Evolutionary conservation across 805 yeast species (phyloP), one percentile per base, ranked within the genome.

Genomic region (Candida sakaeoensis): DNA sequence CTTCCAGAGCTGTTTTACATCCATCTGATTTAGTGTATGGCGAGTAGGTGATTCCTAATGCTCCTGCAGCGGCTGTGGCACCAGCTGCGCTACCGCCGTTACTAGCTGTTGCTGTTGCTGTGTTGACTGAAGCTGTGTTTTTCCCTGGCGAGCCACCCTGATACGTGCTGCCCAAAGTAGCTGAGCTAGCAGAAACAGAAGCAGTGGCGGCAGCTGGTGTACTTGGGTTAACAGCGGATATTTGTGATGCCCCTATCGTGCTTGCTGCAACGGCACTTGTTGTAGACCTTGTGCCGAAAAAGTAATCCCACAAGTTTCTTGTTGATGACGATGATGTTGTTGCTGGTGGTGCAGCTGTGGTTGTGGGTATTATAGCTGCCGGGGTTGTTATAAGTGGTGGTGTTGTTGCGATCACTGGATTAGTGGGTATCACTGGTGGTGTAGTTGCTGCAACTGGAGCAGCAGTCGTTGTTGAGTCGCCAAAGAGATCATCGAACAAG

Each of bases 21-120:
- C 65, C 63, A 61, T 90, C 91, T 44, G 72, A 60, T 42, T 73
- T 58, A 43, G 79, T 67, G 75, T 85, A 85, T 51, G 95, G 95
- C 37, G 90, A 79, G 74, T 85, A 85, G 42, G 89, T 79, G 54
- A 85, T 72, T 74, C 93, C 95, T 63, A 74, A 78, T 46, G 81
- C 71, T 45, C 75, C 73, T 23, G 69, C 70, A 23, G 65, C 54
- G 55, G 62, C 49, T 45, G 59, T 21, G 14, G 42, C 43, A 14
- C 48, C 40, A 66, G 46, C 44, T 25, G 70, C 42, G 32, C 53
- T 36, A 13, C 46, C 43, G 13, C 46, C 46, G 34, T 65, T 40
- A 12, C 65, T 34, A 18, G 71, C 43, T 13, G 66, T 39, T 13
- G 66, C 45, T 13, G 69, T 46, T 13, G 64, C 43, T 4, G 31